Conservation (phyloP, 768 basidiomycete genomes). For the Pleurotus eryngii region DNA sequence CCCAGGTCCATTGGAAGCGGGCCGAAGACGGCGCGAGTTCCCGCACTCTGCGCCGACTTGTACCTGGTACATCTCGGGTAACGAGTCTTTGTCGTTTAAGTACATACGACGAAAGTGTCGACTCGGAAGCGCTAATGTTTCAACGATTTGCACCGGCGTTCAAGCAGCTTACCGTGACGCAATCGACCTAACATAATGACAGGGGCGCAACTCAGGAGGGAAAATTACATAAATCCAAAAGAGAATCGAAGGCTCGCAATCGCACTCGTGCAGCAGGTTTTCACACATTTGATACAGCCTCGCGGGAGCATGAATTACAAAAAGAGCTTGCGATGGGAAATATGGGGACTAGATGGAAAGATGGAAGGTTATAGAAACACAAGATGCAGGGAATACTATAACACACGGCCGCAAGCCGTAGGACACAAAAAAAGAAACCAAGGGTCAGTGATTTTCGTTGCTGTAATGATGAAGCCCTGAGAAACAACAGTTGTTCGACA, state of each 20-base stretch:
- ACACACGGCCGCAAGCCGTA: neutral
- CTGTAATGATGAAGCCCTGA: neutral
- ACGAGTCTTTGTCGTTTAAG: conserved; percentile 4
- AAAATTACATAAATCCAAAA: too few species aligned
- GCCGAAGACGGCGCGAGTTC: too few species aligned
- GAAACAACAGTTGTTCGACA: neutral
- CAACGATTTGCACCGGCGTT: conserved; percentile 1
- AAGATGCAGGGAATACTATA: neutral
- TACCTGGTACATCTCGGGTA: neutral
- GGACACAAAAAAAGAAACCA: neutral
- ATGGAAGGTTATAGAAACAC: conserved; percentile 4
- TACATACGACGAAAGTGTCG: neutral
- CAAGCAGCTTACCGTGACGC: neutral
- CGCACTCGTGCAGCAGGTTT: too few species aligned
- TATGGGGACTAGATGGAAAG: conserved; percentile 2
- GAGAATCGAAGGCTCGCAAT: too few species aligned
- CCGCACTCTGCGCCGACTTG: too few species aligned
- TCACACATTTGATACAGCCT: too few species aligned
- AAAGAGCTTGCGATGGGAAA: conserved; percentile 1
- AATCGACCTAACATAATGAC: too few species aligned
- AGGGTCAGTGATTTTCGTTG: neutral
- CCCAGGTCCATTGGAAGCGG: too few species aligned
- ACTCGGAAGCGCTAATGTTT: neutral
- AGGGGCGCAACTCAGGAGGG: too few species aligned
- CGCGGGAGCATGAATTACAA: too few species aligned